Base-by-base conservation (phyloP, 768 basidiomycete genomes). In the Leucogyrophana mollusca region DNA sequence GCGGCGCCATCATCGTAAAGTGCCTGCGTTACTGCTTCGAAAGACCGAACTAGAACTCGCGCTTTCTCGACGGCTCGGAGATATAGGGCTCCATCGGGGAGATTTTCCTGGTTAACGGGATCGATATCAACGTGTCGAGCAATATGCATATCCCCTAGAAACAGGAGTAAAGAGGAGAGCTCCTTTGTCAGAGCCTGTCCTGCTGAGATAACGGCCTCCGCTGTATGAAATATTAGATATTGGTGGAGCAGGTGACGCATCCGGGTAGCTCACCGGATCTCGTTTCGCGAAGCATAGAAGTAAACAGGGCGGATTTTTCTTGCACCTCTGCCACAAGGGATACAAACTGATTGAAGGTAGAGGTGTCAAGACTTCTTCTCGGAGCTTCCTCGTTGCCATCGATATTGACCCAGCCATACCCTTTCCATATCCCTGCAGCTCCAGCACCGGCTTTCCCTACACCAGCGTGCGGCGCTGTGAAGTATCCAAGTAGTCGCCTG, bases 111-210 rank as follows among this genome's bases (percentile, higher is more conserved):
- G 21, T 64, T 57, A 17, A 65, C 58, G 8, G 71, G 71, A 34
- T 79, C 73, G 10, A 82, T 64, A 46, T 82, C 82, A 30, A 82
- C 71, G 35, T 71, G 68, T 21, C 70, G 67, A 14, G 78, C 77
- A 18, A 82, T 56, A 50, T 82, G 74, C 43, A 82, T 66, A 39
- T 78, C 77, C 17, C 71, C 69, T 17, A 77, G 61, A 33, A 67
- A 63, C 7, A 57, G 55, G 4, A 80, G 55, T 42, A 79, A 67
- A 10, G 66, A 59, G 1, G 72, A 72, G 14, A 81, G 55, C 35
- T 69, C 58, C 8, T 59, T 62, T 17, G 74, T 53, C n/a, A 65
- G 56, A 17, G 40, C 62, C 45, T 69, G 68, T 13, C 66, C 65
- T 32, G 61, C 58, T 17, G 43, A 22, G n/a, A 40, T 46, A 53